Evolutionary conservation across 805 yeast genomes (phyloP), one percentile per base, ranked within the genome.

Genomic region (Lipomyces orientalis): DNA sequence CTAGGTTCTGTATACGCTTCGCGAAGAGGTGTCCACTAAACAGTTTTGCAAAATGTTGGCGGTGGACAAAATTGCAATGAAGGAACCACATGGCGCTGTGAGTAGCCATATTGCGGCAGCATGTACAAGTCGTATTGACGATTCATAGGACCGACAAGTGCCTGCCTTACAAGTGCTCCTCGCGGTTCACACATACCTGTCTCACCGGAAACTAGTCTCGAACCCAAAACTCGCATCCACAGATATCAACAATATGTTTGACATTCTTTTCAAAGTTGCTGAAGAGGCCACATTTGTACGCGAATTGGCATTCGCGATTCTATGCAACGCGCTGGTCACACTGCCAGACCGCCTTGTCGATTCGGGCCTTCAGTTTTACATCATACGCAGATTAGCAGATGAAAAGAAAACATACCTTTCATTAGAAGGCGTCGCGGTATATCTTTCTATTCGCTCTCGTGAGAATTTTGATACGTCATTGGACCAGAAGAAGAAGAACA

Each of bases 331-430:
- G 34, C 55, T 52, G 14, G 22, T 16, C 31, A 25, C 33, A 4
- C 55, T 52, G 34, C 55, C 55, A 5, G 55, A 52, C 34, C 55
- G 55, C 31, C 55, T 52, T 10, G 34, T 52, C 55, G 55, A 52
- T 31, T 25, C 55, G 55, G 34, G 34, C 55, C 55, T 52, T 25
- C 55, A 52, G 55, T 31, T 25, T 31, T 52, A 25, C 16, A 52
- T 52, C 10, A 10, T 52, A 12, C 55, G 55, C 33, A 29, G 34
- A 52, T 16, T 52, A 6, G 55, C 31, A 25, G 55, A 52, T 16
- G 55, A 52, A 52, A 31, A 25, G 34, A 52, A 25, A 31, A 25
- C 55, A 25, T 52, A 52, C 34, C 4, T 16, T 25, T 2, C 34
- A 52, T 31, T 31, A 25, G 55, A 52, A 4, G 55, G 55, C 10